phyloP scores from a whole-genome alignment of 2,329 filamentous ascomycete genomes.

The Neonectria faginata region DNA sequence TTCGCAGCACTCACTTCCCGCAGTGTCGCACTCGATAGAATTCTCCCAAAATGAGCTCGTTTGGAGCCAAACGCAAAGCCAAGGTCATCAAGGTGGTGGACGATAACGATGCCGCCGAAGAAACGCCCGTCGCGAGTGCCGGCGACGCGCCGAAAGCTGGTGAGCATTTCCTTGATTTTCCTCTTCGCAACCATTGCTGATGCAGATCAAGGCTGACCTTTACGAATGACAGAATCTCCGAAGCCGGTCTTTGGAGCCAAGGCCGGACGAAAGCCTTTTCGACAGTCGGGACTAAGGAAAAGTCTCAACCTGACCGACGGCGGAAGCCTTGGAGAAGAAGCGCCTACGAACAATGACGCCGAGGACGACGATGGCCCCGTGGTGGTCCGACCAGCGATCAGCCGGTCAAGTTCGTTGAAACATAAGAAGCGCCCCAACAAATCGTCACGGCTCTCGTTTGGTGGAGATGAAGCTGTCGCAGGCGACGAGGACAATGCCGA shows the following conservation, averaged over 20 bases:
- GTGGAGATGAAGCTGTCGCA: slow-evolving; percentile 64
- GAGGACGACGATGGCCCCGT: slow-evolving; percentile 60
- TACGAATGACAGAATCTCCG: slow-evolving; percentile 45
- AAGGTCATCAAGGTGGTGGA: slow-evolving; percentile 80
- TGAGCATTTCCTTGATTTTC: slow-evolving; percentile 48
- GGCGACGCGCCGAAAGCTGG: slow-evolving; percentile 49
- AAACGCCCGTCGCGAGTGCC: slow-evolving; percentile 38
- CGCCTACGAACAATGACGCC: slow-evolving; percentile 51
- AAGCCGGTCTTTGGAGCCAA: slow-evolving; percentile 57
- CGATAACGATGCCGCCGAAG: slow-evolving; percentile 63
- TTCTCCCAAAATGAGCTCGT: slow-evolving; percentile 61
- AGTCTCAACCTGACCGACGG: slow-evolving; percentile 62
- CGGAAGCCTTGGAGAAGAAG: slow-evolving; percentile 38
- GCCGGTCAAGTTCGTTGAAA: slow-evolving; percentile 61
- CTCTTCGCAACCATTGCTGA: slow-evolving; percentile 48
- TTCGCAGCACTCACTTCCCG: background rate
- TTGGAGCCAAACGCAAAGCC: slow-evolving; percentile 73
- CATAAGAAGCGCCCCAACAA: slow-evolving; percentile 74
- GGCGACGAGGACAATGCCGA: slow-evolving; percentile 63
- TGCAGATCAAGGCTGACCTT: slow-evolving; percentile 51
- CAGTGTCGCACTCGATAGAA: slow-evolving; percentile 6
- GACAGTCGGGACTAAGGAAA: slow-evolving; percentile 69
- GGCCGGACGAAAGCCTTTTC: slow-evolving; percentile 63
- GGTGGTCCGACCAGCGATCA: slow-evolving; percentile 62
- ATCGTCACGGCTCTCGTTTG: slow-evolving; percentile 80